These are phyloP conservation scores for Pseudocercospora macadamiae DNA, from an alignment of 2,329 filamentous ascomycete species.

Conservation along the genomic window DNA sequence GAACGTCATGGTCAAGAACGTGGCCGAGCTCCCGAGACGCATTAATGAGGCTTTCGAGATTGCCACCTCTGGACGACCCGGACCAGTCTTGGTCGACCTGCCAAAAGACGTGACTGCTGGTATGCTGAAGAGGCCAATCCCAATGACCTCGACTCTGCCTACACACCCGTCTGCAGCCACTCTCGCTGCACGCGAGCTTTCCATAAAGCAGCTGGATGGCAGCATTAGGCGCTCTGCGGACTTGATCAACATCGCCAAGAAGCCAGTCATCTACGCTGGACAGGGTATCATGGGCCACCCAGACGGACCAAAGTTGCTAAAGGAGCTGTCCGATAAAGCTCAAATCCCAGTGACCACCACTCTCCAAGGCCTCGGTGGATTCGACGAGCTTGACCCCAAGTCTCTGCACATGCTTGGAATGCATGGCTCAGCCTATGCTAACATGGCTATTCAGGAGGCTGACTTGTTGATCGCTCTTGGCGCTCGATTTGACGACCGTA, in stretches of 20 bases:
- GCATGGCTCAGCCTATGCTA: constrained; percentile 96
- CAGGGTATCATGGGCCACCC: constrained; percentile 82
- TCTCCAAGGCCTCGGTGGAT: constrained; percentile 88
- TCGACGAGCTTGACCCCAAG: constrained; percentile 91
- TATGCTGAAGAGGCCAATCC: constrained; percentile 81
- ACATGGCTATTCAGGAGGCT: constrained; percentile 96
- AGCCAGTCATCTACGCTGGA: constrained; percentile 93
- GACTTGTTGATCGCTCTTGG: constrained; percentile 95
- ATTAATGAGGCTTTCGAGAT: constrained; percentile 99
- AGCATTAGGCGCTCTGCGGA: constrained; percentile 78
- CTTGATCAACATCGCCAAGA: constrained; percentile 85
- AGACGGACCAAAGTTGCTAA: constrained; percentile 77
- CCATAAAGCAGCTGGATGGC: constrained; percentile 69
- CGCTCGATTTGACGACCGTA: constrained; percentile 93
- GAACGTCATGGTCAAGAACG: constrained; percentile 98
- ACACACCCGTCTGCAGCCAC: constrained; percentile 84
- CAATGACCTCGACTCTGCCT: constrained; percentile 72
- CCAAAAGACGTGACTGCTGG: constrained; percentile 95
- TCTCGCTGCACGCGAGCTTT: constrained; percentile 74
- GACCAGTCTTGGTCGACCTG: constrained; percentile 91
- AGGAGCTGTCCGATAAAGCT: constrained; percentile 85
- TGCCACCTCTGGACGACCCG: constrained; percentile 88
- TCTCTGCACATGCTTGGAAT: constrained; percentile 98
- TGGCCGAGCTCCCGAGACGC: constrained; percentile 86
- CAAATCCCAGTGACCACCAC: constrained; percentile 95